Evolutionary conservation across 2,329 filamentous ascomycete species (phyloP).

Genomic region (Cordyceps cicadae): DNA sequence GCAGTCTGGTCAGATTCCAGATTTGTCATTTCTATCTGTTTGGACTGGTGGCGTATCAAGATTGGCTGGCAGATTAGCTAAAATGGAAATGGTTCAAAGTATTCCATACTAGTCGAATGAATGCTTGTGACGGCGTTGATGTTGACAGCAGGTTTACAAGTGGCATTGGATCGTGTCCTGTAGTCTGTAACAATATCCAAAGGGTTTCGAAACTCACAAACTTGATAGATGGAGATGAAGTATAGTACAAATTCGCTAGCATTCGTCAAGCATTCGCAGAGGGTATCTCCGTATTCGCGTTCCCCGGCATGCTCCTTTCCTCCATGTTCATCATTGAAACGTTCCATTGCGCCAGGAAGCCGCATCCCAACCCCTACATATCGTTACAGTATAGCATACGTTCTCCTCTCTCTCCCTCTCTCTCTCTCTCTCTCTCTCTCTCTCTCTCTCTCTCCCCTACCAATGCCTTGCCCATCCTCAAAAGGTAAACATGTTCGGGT

Average conservation of each 20-base stretch:
- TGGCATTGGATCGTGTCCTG: no score
- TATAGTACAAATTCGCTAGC: background rate
- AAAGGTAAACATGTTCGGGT: constrained; percentile 28
- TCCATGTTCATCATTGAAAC: background rate
- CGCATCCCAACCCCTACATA: background rate
- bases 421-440: no score
- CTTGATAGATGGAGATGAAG: no score
- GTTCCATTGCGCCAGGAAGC: background rate
- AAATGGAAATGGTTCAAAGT: background rate
- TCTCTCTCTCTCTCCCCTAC: no score
- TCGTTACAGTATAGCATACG: background rate
- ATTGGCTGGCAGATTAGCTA: constrained; percentile 2
- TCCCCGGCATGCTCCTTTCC: no score
- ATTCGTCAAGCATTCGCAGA: background rate
- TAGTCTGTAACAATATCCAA: no score
- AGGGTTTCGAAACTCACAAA: no score
- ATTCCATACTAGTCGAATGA: no score
- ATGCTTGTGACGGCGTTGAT: no score
- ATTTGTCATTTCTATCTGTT: background rate
- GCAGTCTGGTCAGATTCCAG: background rate
- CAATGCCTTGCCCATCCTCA: no score
- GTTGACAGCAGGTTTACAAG: no score
- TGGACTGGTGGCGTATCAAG: background rate
- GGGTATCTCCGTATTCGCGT: background rate
- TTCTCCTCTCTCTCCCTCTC: no score